Conservation (phyloP, 345 rosid species). For the Erucastrum elatum region DNA sequence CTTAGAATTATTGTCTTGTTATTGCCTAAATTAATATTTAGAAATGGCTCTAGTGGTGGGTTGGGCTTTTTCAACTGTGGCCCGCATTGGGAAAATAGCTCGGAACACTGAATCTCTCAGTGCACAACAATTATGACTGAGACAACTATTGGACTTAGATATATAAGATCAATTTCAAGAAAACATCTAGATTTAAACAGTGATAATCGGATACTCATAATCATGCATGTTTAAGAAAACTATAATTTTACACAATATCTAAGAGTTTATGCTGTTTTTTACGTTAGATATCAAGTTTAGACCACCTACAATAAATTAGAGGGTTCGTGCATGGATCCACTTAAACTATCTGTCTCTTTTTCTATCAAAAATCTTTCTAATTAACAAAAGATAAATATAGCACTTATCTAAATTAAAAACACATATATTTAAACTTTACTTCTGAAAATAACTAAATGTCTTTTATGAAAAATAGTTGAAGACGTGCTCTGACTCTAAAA, state of each 20-base stretch:
- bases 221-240: not conserved
- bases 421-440: not conserved
- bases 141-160: not conserved
- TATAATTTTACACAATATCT: not conserved
- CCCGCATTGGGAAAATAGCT: not conserved
- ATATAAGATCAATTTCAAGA: not conserved
- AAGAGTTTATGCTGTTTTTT: not conserved
- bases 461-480: not conserved
- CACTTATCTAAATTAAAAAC: not conserved
- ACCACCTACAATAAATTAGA: not conserved
- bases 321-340: not conserved
- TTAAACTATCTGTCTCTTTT: not conserved
- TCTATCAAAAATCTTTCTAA: not conserved
- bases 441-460: not conserved
- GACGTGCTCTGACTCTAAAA: not conserved
- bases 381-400: not conserved
- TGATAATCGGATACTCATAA: not conserved
- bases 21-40: not conserved
- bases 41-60: not conserved
- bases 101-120: not conserved
- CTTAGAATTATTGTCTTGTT: not conserved
- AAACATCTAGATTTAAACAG: not conserved
- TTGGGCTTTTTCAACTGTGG: not conserved
- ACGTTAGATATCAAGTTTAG: not conserved
- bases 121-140: not conserved